Evolutionary conservation across 495 filamentous ascomycete species (phyloP).

Genomic region (Penicillium dipodomyicola): DNA sequence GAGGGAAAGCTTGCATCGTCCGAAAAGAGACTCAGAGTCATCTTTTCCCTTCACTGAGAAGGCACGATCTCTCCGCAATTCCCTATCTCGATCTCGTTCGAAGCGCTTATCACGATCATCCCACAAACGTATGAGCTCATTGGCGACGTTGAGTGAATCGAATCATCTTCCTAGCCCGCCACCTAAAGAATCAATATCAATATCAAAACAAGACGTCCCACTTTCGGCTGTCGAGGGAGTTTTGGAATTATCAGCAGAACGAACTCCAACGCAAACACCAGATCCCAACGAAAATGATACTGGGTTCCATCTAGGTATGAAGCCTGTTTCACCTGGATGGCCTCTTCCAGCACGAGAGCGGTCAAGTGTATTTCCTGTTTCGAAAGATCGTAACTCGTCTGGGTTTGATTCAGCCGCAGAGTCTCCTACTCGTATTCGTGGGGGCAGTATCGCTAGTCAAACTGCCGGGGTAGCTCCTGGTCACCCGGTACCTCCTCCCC

Average conservation of each 20-base stretch:
- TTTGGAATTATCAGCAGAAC: constrained; percentile 42
- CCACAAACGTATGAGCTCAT: constrained; percentile 28
- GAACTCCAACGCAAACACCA: constrained; percentile 43
- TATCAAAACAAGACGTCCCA: constrained; percentile 33
- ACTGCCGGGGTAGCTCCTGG: constrained; percentile 41
- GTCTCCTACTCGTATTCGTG: constrained; percentile 29
- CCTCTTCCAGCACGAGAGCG: constrained; percentile 26
- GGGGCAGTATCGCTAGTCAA: constrained; percentile 42
- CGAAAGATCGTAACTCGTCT: constrained; percentile 20
- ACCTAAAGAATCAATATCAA: constrained; percentile 17
- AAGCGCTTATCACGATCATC: constrained; percentile 26
- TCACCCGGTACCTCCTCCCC: constrained; percentile 48
- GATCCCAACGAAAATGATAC: constrained; percentile 31
- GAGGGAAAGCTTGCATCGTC: constrained; percentile 34
- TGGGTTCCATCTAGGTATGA: constrained; percentile 31
- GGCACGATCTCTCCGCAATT: constrained; percentile 32
- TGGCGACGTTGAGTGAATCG: constrained; percentile 34
- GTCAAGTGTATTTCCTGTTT: constrained; percentile 28
- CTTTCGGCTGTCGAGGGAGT: constrained; percentile 43
- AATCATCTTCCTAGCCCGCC: constrained; percentile 15
- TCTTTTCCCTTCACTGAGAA: constrained; percentile 29
- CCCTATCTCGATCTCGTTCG: constrained; percentile 33
- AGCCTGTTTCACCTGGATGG: constrained; percentile 36
- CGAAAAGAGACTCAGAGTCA: constrained; percentile 26
- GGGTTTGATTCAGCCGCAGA: constrained; percentile 23